phyloP scores from a whole-genome alignment of 2,329 filamentous ascomycete species.

The Hypomyces perniciosus region DNA sequence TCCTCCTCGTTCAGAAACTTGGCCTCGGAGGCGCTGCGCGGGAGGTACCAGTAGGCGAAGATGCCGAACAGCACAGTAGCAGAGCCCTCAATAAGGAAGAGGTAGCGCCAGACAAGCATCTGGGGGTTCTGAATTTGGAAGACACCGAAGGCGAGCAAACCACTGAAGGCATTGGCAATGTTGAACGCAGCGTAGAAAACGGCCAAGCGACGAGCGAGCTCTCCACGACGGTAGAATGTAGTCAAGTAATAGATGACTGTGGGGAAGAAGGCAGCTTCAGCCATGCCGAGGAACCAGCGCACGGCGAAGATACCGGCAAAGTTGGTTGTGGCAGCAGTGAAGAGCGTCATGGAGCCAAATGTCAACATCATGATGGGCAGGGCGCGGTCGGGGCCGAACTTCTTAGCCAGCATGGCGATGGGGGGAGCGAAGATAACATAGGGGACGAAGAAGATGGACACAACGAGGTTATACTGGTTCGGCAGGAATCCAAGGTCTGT shows the following conservation, averaged over 20 bases:
- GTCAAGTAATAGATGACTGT: slow-evolving; percentile 48
- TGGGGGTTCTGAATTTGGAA: slow-evolving; percentile 38
- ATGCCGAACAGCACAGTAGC: slow-evolving; percentile 55
- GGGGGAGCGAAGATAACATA: slow-evolving; percentile 64
- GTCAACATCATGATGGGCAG: slow-evolving; percentile 66
- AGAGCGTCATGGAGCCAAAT: slow-evolving; percentile 62
- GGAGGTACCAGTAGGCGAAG: slow-evolving; percentile 66
- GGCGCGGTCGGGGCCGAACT: slow-evolving; percentile 59
- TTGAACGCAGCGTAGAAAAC: slow-evolving; percentile 72
- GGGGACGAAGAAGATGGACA: slow-evolving; percentile 70
- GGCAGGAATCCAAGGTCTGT: slow-evolving; percentile 45
- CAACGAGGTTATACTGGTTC: slow-evolving; percentile 63
- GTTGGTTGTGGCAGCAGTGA: slow-evolving; percentile 45
- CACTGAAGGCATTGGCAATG: slow-evolving; percentile 57
- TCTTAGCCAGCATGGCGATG: slow-evolving; percentile 59
- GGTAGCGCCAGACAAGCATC: slow-evolving; percentile 41
- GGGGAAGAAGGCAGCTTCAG: slow-evolving; percentile 50
- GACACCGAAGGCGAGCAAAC: slow-evolving; percentile 42
- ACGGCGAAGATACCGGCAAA: slow-evolving; percentile 46
- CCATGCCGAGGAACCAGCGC: slow-evolving; percentile 47
- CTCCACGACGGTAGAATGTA: slow-evolving; percentile 44
- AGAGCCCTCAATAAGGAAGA: slow-evolving; percentile 49
- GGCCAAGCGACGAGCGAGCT: slow-evolving; percentile 43
- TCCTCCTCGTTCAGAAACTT: slow-evolving; percentile 61
- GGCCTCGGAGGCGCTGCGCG: slow-evolving; percentile 56